phyloP scores from a whole-genome alignment of 495 filamentous ascomycete genomes.

The Astrocystis sublimbata region DNA sequence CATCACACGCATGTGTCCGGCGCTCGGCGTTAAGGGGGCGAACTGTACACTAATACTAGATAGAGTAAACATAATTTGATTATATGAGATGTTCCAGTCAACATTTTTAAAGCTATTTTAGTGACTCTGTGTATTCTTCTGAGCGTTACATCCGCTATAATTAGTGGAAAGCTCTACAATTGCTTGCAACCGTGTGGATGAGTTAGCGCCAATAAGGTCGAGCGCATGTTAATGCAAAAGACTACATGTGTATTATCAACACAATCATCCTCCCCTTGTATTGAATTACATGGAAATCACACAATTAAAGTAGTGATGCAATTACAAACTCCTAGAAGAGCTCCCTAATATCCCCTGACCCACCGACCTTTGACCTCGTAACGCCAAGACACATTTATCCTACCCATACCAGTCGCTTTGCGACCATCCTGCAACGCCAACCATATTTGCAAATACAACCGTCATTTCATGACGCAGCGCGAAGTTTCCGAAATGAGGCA shows the following conservation, averaged over 20 bases:
- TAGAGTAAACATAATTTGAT: no score
- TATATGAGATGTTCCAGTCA: no score
- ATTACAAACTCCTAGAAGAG: background rate
- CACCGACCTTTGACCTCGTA: background rate
- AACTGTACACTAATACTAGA: background rate
- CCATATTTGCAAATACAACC: background rate
- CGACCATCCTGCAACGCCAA: background rate
- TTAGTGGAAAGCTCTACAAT: no score
- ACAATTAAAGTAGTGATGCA: background rate
- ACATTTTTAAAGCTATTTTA: background rate
- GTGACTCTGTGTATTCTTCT: no score
- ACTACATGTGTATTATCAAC: no score
- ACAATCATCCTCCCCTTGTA: no score
- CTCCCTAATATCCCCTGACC: background rate
- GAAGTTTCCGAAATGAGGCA: background rate
- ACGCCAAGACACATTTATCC: background rate
- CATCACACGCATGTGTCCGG: background rate
- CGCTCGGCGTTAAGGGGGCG: background rate
- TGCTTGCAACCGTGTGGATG: no score
- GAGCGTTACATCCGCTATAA: no score
- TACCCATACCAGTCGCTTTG: background rate
- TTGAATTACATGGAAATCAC: no score
- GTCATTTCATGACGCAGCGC: background rate
- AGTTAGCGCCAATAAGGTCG: no score
- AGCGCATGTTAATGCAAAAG: no score